phyloP scores from a whole-genome alignment of 1,139 yeast species.

The Suhomyces coccinellae region DNA sequence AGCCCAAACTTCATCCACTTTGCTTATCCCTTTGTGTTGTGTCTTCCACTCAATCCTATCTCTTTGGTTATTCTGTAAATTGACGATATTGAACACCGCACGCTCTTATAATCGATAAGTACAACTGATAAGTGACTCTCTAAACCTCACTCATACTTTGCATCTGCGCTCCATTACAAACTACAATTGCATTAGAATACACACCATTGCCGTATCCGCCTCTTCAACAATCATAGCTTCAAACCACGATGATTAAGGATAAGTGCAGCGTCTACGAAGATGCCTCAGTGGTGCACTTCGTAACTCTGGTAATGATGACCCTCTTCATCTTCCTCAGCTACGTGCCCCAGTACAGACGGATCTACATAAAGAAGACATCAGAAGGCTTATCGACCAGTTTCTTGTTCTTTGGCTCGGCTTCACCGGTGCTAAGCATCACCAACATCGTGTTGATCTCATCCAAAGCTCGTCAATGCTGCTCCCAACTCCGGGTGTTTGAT shows the following conservation, averaged over 20 bases:
- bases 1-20: not conserved
- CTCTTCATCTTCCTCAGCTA: slow-evolving; percentile 74
- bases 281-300: slow-evolving; percentile 48
- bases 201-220: not conserved
- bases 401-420: slow-evolving; percentile 68
- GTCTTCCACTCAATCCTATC: not conserved
- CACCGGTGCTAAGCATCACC: slow-evolving; percentile 68
- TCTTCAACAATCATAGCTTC: not conserved
- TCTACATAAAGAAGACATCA: slow-evolving; percentile 59
- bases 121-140: not conserved
- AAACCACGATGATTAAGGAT: slow-evolving; percentile 8
- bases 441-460: slow-evolving; percentile 65
- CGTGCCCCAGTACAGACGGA: slow-evolving; percentile 71
- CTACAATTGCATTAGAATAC: too few species aligned
- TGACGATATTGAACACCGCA: not conserved
- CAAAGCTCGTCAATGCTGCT: slow-evolving; percentile 56
- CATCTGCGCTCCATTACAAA: too few species aligned
- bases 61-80: not conserved
- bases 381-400: slow-evolving; percentile 81
- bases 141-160: too few species aligned
- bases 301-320: slow-evolving; percentile 54
- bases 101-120: not conserved
- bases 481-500: slow-evolving; percentile 48
- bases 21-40: not conserved
- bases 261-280: slow-evolving; percentile 45